Evolutionary conservation across 495 filamentous ascomycete genomes (phyloP), one percentile per base, ranked within the genome.

Genomic region (Poronia punctata): DNA sequence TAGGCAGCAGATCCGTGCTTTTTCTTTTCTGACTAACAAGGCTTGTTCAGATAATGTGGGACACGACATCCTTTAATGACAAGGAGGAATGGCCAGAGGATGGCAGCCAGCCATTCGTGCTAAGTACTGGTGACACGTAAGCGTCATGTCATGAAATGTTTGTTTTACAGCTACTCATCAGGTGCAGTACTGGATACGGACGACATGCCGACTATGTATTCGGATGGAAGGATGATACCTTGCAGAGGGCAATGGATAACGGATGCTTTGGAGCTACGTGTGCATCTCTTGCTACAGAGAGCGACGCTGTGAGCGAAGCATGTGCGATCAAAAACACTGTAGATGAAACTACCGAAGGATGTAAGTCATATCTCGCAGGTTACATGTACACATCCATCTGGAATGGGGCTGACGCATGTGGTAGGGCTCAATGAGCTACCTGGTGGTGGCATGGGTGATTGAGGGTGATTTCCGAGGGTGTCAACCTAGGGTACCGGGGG

Each of bases 191-290:
- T 23, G 64, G 66, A 2, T 55, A 60, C 44, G 63, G 64, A 15
- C 59, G 60, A 32, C 66, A 71, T 38, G 65, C 55, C 25, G 67
- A 68, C 38, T 71, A 71, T 43, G 56, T 71, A 19, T 68, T 68
- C 45, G 66, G 64, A 21, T 69, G 62, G 65, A 52, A 63, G 48
- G 59, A 47, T 29, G 46, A 64, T 34, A 47, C 58, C 1, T 62
- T 68, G 7, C 65, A 66, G 44, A 43, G 27, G 24, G 67, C 67
- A 10, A 64, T 71, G 65, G 62, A 71, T 42, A 48, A 52, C 28
- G 38, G 48, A 21, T 69, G 66, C 50, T 60, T 52, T 28, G 56
- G 61, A 35, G 36, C 47, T 14, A 59, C 49, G 37, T 67, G 61
- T 45, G 37, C 40, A 14, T 39, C 40, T 26, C 48, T 71, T 17